Base-by-base conservation (phyloP, 140 eudicot genomes). In the Flaveria floridana region DNA sequence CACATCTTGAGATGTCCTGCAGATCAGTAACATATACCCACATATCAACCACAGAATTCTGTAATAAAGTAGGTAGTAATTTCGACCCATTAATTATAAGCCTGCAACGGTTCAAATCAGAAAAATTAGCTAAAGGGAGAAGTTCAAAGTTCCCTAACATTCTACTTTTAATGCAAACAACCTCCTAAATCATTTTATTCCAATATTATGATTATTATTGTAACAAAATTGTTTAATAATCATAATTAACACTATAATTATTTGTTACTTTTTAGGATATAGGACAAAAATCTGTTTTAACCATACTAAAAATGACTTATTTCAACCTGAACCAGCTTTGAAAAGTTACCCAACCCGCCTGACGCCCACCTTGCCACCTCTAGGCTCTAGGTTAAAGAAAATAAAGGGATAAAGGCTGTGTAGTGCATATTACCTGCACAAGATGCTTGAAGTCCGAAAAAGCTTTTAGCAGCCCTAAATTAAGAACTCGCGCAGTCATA, bases 401-500 rank as follows among this genome's bases (percentile, higher is more conserved):
- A n/a, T 12, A 42, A 67, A 39, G 46, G n/a, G 34, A 28, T 62
- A 19, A 12, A 19, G 47, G 71, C 18, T 10, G 15, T 39, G 19
- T 16, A 28, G 37, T 21, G 65, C 63, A 19, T 56, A 56, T 21
- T 65, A 93, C 98, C 97, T 90, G 98, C 70, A 82, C 93, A 78
- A 90, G 97, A 85, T 93, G 96, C 79, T 90, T 90, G 78, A 89
- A 93, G 80, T 90, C 98, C 55, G 97, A 87, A 84, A 93, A 89
- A 72, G 96, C 96, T 86, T 93, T 90, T 74, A 93, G 77, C 50
- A 93, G 71, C 44, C 98, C 98, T 85, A 93, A 85, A 85, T 93
- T 90, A 7, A 93, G 96, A 48, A 90, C 96, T 76, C 98, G 81
- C 28, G 98, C 97, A 63, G 98, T 93, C 98, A 93, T 93, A 78